These are phyloP conservation scores for Vigna trinervia DNA, from an alignment of 306 rosid species.

Conservation along the genomic window DNA sequence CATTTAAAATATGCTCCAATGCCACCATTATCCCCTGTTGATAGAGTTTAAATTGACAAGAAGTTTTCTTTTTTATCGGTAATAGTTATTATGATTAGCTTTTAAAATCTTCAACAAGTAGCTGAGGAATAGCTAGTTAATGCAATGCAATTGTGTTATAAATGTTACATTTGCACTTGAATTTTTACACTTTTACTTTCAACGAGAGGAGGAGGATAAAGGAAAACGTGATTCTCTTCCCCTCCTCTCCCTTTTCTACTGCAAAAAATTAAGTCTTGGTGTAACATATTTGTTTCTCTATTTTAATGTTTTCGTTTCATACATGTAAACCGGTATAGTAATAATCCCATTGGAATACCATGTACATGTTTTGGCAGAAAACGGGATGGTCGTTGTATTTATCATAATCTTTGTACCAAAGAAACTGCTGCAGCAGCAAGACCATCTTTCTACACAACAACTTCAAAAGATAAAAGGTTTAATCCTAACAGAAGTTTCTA, in stretches of 20 bases:
- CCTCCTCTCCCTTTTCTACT: not conserved
- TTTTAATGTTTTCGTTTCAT: not conserved
- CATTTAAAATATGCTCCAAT: conserved; percentile 66
- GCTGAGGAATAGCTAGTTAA: conserved; percentile 43
- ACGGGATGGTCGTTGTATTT: conserved; percentile 28
- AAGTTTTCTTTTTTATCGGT: conserved; percentile 12
- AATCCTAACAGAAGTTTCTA: too few relatives aligned
- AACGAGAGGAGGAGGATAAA: not conserved
- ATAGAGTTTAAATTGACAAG: conserved; percentile 67
- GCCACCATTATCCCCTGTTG: conserved; percentile 92
- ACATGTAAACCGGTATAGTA: conserved; percentile 31
- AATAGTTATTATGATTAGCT: conserved; percentile 37
- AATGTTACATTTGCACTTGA: conserved; percentile 33
- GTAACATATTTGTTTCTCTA: conserved; percentile 9
- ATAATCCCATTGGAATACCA: conserved; percentile 4
- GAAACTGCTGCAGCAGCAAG: conserved; percentile 32
- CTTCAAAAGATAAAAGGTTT: conserved; percentile 27
- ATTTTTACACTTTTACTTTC: conserved; percentile 17
- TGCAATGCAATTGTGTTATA: conserved; percentile 36
- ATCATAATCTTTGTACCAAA: conserved; percentile 40
- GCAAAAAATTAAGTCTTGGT: not conserved
- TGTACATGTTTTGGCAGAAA: conserved; percentile 23
- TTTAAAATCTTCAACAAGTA: conserved; percentile 45
- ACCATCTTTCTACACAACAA: conserved; percentile 47
- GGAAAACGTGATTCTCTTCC: not conserved